Percentiles rank a stretch among this genome's conserved stretches.
phyloP scores from a whole-genome alignment of 2,329 filamentous ascomycete genomes.

The Epichloe hybrida region DNA sequence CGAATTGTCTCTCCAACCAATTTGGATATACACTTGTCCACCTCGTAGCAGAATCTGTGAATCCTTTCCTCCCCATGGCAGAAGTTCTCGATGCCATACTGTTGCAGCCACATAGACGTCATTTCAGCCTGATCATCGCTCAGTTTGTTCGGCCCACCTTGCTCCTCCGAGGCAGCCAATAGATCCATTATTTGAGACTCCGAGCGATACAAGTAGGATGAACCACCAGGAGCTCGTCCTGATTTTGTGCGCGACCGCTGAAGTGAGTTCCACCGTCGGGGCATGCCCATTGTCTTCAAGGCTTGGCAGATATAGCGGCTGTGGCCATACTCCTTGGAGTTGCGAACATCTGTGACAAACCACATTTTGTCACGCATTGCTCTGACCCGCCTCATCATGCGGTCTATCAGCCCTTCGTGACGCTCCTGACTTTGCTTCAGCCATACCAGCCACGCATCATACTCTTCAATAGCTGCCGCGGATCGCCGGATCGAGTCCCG shows the following conservation, averaged over 20 bases:
- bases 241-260: constrained; percentile 35
- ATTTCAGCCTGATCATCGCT: constrained; percentile 90
- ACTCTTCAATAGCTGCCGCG: constrained; percentile 61
- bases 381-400: constrained; percentile 59
- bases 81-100: constrained; percentile 77
- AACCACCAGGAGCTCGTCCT: constrained; percentile 31
- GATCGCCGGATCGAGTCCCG: constrained; percentile 56
- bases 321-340: constrained; percentile 78
- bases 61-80: constrained; percentile 91
- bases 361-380: constrained; percentile 93
- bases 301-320: constrained; percentile 76
- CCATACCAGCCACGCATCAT: constrained; percentile 71
- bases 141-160: constrained; percentile 86
- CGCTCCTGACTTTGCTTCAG: constrained; percentile 71
- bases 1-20: constrained; percentile 73
- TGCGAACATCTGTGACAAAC: constrained; percentile 89
- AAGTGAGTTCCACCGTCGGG: constrained; percentile 40
- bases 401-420: constrained; percentile 59
- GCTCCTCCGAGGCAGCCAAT: constrained; percentile 66
- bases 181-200: constrained; percentile 81
- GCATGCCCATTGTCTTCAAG: constrained; percentile 76
- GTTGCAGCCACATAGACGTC: constrained; percentile 68
- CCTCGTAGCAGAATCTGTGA: constrained; percentile 82
- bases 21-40: constrained; percentile 74
- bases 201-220: constrained; percentile 62